Base-by-base conservation (phyloP, 805 yeast species). In the Ogataea pini region DNA sequence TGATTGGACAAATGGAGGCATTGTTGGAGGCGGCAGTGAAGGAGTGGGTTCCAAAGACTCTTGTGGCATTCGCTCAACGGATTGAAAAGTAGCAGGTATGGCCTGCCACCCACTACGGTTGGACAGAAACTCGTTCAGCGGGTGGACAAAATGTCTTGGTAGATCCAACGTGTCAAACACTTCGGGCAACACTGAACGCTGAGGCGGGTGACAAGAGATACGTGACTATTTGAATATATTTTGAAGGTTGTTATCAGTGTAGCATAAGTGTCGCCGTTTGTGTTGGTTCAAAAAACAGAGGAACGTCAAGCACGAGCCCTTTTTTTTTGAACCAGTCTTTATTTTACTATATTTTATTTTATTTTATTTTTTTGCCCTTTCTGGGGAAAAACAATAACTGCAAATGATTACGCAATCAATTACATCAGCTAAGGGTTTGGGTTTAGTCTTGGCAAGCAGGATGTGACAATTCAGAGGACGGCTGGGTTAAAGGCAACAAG, bases 141-240 rank as follows among this genome's bases (percentile, higher is more conserved):
- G 51, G 37, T 36, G 44, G 39, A 46, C 49, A 33, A 36, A 41
- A 19, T 36, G 27, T 19, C 33, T 40, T 12, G 49, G 50, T 7
- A 53, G 46, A 39, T 53, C 57, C 34, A 53, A 36, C 10, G 46
- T 42, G 22, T 42, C 47, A 48, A 53, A 50, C 54, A 53, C 49
- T 36, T 36, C 46, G 55, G 32, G 33, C 20, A 27, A 36, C 7
- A 33, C 20, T 17, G n/a, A 7, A 8, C 36, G 36, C 18, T 33
- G 13, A 17, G 14, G 25, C 16, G 40, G 40, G 27, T 36, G 22
- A 17, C 6, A 7, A 20, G 14, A 14, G 5, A 13, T 12, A 34
- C 34, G 34, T 31, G 18, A 31, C 31, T 28, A 14, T 9, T 28
- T 7, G 34, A 7, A 7, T 28, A 28, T 12, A 10, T 28, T 5